Base-by-base conservation (phyloP, 257 asterid genomes). In the Sherardia arvensis region DNA sequence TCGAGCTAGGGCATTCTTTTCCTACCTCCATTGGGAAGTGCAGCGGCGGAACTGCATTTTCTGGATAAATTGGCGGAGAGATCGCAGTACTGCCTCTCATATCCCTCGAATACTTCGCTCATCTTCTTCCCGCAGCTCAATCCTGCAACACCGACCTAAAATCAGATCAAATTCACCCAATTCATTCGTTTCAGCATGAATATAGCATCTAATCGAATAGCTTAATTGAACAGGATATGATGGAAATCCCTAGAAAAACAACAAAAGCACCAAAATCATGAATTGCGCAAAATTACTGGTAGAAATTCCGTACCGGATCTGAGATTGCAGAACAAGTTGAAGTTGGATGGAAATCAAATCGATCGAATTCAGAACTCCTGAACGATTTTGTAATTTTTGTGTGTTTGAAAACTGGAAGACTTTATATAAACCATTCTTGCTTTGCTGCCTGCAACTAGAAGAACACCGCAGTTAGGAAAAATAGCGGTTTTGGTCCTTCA, bases 11-110 rank as follows among this genome's bases (percentile, higher is more conserved):
- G 20, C 53, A 15, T 15, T 49, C 1, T 49, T 49, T 20, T 14
- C 10, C 28, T 82, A 90, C 97, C 97, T 85, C 88, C 95, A 71
- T 78, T 86, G n/a, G 75, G 83, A 59, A 87, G 83, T 71, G 73
- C 67, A 62, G 87, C 75, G 65, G 91, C 84, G 23, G 96, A 80
- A 65, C 72, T 84, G 69, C 90, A 83, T 80, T 80, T 87, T 57
- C 91, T 72, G 49, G 95, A 84, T 77, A 91, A 80, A 76, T 78
- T 91, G 20, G 85, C 91, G 17, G 98, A 91, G 69, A 91, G 90
- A 76, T 91, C 98, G 66, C 98, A 91, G 78, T 91, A 88, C 73
- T 91, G 96, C 76, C 95, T 81, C 76, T 91, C 96, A 56, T 91
- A 91, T 66, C 95, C 95, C 76, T 84, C 96, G 66, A 83, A 91